phyloP scores from a whole-genome alignment of 257 asterid genomes.

The Agastache rugosa region DNA sequence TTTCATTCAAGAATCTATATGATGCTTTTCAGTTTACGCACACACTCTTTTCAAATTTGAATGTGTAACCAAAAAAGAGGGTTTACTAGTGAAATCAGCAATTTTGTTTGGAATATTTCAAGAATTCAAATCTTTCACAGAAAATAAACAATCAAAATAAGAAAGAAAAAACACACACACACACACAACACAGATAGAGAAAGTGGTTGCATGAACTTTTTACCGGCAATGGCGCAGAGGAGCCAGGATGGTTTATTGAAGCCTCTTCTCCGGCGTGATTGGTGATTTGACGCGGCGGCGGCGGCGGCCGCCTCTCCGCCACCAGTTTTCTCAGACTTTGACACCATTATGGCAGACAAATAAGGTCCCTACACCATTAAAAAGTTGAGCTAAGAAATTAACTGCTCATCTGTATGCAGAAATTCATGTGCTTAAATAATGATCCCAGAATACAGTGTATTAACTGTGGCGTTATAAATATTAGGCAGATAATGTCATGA shows the following conservation, averaged over 20 bases:
- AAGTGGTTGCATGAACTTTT: background rate
- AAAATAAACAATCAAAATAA: background rate
- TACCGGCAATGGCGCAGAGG: slow-evolving; percentile 89
- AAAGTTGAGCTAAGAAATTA: slow-evolving; percentile 16
- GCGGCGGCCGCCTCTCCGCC: slow-evolving; percentile 39
- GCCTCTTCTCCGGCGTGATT: slow-evolving; percentile 51
- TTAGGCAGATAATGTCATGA: slow-evolving; percentile 27
- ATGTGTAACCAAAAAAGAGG: slow-evolving; percentile 8
- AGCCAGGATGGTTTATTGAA: slow-evolving; percentile 91
- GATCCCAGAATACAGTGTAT: slow-evolving; percentile 10
- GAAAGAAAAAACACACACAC: background rate
- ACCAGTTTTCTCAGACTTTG: slow-evolving; percentile 48
- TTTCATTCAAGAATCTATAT: background rate
- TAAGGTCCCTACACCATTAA: slow-evolving; percentile 35
- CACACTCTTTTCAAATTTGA: slow-evolving; percentile 39
- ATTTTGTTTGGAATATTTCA: slow-evolving; percentile 12
- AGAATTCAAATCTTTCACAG: background rate
- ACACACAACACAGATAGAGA: background rate
- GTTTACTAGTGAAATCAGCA: background rate
- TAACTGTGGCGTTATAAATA: background rate
- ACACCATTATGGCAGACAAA: slow-evolving; percentile 49
- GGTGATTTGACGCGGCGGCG: slow-evolving; percentile 37
- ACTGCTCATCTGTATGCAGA: background rate
- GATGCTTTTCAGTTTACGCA: slow-evolving; percentile 8
- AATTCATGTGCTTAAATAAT: slow-evolving; percentile 9